Evolutionary conservation across 352 stramenopile species (phyloP).

Genomic region (Globisporangium takayamanum): DNA sequence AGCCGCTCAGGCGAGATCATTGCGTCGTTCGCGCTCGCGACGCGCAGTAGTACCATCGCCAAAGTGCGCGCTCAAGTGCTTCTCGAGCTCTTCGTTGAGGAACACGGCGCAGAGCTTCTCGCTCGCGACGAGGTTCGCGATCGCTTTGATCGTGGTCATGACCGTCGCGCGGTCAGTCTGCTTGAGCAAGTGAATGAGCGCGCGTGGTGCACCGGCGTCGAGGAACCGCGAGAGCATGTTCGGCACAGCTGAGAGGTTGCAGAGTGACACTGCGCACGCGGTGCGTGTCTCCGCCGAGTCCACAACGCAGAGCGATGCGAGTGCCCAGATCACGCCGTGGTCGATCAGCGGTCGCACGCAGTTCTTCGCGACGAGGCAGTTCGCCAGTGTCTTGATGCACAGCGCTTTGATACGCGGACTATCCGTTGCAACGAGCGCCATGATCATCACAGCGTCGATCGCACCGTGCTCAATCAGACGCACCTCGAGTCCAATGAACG

Average conservation of each 20-base stretch:
- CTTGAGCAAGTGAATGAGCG: slow-evolving; percentile 55
- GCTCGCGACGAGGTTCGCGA: slow-evolving; percentile 70
- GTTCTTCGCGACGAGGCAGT: slow-evolving; percentile 64
- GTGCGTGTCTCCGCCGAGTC: slow-evolving; percentile 45
- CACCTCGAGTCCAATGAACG: slow-evolving; percentile 52
- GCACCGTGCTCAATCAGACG: slow-evolving; percentile 67
- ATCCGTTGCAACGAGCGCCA: slow-evolving; percentile 69
- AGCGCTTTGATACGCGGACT: slow-evolving; percentile 54
- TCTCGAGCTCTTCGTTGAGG: slow-evolving; percentile 65
- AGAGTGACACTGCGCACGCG: slow-evolving; percentile 66
- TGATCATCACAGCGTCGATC: slow-evolving; percentile 61
- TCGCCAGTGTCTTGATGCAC: slow-evolving; percentile 68
- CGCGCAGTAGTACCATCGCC: slow-evolving; percentile 56
- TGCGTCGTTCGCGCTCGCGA: slow-evolving; percentile 66
- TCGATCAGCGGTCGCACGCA: slow-evolving; percentile 62
- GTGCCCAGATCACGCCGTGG: slow-evolving; percentile 70
- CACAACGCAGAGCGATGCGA: slow-evolving; percentile 57
- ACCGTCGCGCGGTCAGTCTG: slow-evolving; percentile 34
- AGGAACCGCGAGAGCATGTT: slow-evolving; percentile 62
- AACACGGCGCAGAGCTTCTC: slow-evolving; percentile 72
- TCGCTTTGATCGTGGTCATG: slow-evolving; percentile 59
- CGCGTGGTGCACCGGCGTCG: slow-evolving; percentile 54
- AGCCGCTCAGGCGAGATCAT: slow-evolving; percentile 59
- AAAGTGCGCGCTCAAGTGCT: slow-evolving; percentile 54
- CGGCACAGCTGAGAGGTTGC: slow-evolving; percentile 56